Evolutionary conservation across 2,329 filamentous ascomycete species (phyloP), one percentile per base, ranked within the genome.

Genomic region (Cryphonectria naterciae): DNA sequence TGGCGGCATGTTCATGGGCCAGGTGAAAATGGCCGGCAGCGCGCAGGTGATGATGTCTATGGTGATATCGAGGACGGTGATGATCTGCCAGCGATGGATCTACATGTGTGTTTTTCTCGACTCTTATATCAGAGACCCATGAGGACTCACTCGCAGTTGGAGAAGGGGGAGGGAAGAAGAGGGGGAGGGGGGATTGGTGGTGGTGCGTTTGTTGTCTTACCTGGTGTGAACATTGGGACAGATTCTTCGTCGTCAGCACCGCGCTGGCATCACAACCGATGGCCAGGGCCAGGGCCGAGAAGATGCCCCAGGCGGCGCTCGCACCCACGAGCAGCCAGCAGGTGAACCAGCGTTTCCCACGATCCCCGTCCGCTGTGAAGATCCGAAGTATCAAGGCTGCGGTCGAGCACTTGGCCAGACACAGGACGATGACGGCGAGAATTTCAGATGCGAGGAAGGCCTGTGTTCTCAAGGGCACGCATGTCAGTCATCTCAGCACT

Each of bases 21-120:
- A 73, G 0, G 70, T 69, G 35, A 75, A 66, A n/a, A 61, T 37
- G 10, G 73, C 41, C 1, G 74, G 71, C 22, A 76, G 66, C 7
- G 69, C 25, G 67, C 74, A 76, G 13, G 72, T 68, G 19, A 73
- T 46, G 1, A 75, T 35, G 22, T 76, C 75, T 15, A 71, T 76
- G 60, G 72, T 35, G 4, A 73, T 73, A n/a, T 74, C 74, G 35
- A 74, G 32, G 1, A 49, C 61, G 2, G 74, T 74, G 39, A 74
- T 73, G 7, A 67, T 65, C 15, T 65, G 65, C 73, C 74, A 74
- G 17, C 73, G 73, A 4, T 68, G 28, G n/a, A 67, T 62, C 68
- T 70, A 5, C 46, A 65, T 56, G 52, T 19, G 2, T 49, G 8
- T 49, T 49, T 7, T n/a, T 49, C 46, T 8, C 28, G n/a, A 37